Base-by-base conservation (phyloP, 129 eudicot species). In the Smallanthus sonchifolius region DNA sequence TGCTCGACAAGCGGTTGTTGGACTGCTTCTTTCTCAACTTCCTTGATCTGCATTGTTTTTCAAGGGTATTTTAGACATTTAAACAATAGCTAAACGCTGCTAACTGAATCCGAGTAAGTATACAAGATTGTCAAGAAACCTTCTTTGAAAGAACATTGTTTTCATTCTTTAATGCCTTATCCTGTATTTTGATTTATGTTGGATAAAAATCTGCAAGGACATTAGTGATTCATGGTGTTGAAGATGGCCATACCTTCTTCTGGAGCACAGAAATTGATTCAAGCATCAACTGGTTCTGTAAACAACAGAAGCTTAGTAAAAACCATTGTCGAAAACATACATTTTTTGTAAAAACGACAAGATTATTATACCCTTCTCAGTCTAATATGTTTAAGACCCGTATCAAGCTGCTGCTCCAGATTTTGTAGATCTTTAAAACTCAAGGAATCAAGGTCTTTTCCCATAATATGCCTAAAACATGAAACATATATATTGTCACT, bases 391-490 rank as follows among this genome's bases (percentile, higher is more conserved):
- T 85, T 89, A 71, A 89, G 93, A 39, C 93, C 87, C 5, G 75
- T 74, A 69, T 89, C 96, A 75, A 92, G 87, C 74, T 89, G 93
- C 35, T 84, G 96, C 84, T 92, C 97, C 81, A 92, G 75, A 70
- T 76, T 92, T 57, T 87, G 97, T 80, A 92, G 94, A 85, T 92
- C 96, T 65, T 84, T 92, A 24, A 89, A 70, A 75, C 81, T 81
- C 63, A 85, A 75, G 36, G 75, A 57, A 57, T 87, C 89, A 28
- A 92, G 80, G n/a, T 92, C 97, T 69, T 92, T 94, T 84, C 97
- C 97, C 85, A 73, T 82, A 42, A 83, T 78, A 80, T 92, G 93
- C 91, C 97, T 92, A 67, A 36, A 49, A n/a, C 19, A 15, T 15
- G 56, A 49, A 49, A 49, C 24, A 49, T n/a, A 17, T 49, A 44